Percentiles rank a stretch among this genome's conserved stretches.
phyloP scores from a whole-genome alignment of 306 rosid genomes.

The Medicago lupulina region DNA sequence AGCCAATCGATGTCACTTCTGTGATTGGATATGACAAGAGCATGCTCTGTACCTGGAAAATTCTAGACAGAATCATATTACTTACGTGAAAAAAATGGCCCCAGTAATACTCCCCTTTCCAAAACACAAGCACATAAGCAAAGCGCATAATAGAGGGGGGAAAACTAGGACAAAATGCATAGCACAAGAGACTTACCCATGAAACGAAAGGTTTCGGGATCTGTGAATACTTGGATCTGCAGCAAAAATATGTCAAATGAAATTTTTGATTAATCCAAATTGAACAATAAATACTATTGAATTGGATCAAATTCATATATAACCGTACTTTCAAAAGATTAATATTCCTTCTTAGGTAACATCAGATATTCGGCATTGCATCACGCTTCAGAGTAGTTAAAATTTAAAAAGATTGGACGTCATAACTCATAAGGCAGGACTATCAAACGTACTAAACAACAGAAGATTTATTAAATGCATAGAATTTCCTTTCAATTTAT shows the following conservation, averaged over 20 bases:
- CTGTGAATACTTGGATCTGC: conserved; percentile 80
- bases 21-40: conserved; percentile 83
- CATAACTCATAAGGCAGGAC: not conserved
- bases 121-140: conserved; percentile 3
- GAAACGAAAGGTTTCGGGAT: conserved; percentile 63
- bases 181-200: conserved; percentile 72
- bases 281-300: conserved; percentile 33
- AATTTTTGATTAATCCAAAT: conserved; percentile 39
- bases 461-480: conserved; percentile 25
- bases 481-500: conserved; percentile 6
- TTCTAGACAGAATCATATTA: conserved; percentile 33
- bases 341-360: conserved; percentile 12
- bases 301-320: conserved; percentile 22
- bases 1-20: conserved; percentile 98
- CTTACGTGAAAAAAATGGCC: conserved; percentile 11
- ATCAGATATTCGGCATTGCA: conserved; percentile 23
- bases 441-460: conserved; percentile 21
- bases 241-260: conserved; percentile 45
- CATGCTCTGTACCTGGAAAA: conserved; percentile 89
- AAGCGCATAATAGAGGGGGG: conserved; percentile 11
- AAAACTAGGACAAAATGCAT: conserved; percentile 18
- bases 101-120: conserved; percentile 17
- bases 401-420: not conserved
- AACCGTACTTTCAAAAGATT: conserved; percentile 2
- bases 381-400: conserved; percentile 30